A percentile compares a stretch with the other conserved stretches of the same genome.
These are phyloP conservation scores for Skeletonema costatum DNA, from an alignment of 108 stramenopile genomes.

Conservation along the genomic window DNA sequence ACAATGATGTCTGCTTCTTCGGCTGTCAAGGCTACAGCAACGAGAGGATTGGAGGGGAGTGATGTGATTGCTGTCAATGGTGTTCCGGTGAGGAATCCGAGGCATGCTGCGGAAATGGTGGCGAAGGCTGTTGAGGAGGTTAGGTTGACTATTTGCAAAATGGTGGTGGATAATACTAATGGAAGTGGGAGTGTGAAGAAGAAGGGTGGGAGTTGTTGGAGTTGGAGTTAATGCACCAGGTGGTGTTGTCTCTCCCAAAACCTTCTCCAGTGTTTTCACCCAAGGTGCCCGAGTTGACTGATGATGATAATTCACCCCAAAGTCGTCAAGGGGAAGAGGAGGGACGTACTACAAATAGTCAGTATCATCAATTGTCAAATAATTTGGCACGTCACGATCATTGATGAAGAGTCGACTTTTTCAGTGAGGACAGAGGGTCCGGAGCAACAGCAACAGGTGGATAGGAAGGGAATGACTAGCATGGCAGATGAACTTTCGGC, in stretches of 20 bases:
- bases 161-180: not conserved
- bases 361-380: not conserved
- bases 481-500: not conserved
- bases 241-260: not conserved
- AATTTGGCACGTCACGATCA: not conserved
- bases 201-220: not conserved
- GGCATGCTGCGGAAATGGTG: conserved; percentile 51
- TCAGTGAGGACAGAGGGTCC: not conserved
- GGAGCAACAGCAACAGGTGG: not conserved
- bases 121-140: conserved; percentile 43
- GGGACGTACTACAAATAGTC: not conserved
- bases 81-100: conserved; percentile 37
- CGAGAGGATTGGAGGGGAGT: conserved; percentile 24
- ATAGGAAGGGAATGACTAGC: not conserved
- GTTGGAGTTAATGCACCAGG: not conserved
- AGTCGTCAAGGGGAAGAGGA: not conserved
- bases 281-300: not conserved
- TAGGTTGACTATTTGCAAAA: conserved; percentile 28
- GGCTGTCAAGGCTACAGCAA: not conserved
- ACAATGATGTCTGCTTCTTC: too few relatives aligned
- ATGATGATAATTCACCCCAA: not conserved
- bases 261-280: not conserved
- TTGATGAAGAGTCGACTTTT: not conserved
- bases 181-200: not conserved
- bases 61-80: conserved; percentile 54